Conservation (phyloP, 2,329 filamentous ascomycete genomes). For the Ceratocystis albifundus region DNA sequence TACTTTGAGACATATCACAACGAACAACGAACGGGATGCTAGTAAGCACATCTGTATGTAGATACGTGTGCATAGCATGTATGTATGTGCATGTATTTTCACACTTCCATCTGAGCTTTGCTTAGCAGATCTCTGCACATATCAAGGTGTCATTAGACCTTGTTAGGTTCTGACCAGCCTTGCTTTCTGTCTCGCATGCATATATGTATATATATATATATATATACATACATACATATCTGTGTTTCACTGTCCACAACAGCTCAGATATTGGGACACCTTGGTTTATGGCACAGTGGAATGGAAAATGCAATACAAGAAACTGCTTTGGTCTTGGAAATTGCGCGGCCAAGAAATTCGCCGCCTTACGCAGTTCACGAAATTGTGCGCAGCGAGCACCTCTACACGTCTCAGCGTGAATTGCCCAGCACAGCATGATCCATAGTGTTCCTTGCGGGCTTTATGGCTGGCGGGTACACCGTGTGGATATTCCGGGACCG, state of each 20-base stretch:
- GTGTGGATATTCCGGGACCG: slow-evolving; percentile 1
- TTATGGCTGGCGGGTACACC: not conserved
- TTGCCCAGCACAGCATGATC: not conserved
- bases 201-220: not conserved
- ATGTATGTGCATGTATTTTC: not conserved
- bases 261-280: not conserved
- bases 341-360: not conserved
- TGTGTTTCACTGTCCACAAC: not conserved
- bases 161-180: slow-evolving; percentile 9
- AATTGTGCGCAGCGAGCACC: not conserved
- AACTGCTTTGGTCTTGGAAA: not conserved
- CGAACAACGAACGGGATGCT: not conserved
- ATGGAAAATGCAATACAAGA: not conserved
- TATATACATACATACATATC: not conserved
- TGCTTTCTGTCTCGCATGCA: not conserved
- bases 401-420: not conserved
- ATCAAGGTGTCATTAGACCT: not conserved
- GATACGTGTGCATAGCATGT: not conserved
- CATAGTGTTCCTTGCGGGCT: not conserved
- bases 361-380: not conserved
- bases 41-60: not conserved
- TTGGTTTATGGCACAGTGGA: not conserved
- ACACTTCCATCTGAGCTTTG: not conserved
- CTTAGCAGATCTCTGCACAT: not conserved
- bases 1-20: not conserved